Evolutionary conservation across 2,329 filamentous ascomycete species (phyloP), one percentile per base, ranked within the genome.

Genomic region (Tolypocladium ophioglossoides): DNA sequence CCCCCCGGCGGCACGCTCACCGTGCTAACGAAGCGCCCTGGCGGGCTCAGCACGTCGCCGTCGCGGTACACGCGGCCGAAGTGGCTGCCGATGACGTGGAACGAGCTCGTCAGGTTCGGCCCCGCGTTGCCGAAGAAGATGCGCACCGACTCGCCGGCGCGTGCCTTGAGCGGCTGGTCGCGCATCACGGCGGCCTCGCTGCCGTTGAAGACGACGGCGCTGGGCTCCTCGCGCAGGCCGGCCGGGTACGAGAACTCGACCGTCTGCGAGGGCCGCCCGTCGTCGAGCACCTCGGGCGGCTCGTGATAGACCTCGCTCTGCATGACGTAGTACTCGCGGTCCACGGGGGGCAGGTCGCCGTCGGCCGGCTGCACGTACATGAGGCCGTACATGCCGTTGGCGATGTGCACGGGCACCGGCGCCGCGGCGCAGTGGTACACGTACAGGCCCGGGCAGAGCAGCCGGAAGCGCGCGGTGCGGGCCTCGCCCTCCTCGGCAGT

Each of bases 231-330:
- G 50, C 64, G 64, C 40, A 68, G 58, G 3, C 60, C 66, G 27
- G 64, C 62, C 10, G 66, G 66, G 55, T 68, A 69, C 1, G 67
- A 69, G 51, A 68, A 69, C 39, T 69, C 67, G 8, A 70, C 68
- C 1, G 55, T 58, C 6, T 59, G 53, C 2, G 62, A 65, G 0
- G 56, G 60, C 9, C 63, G 64, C 0, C 68, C 67, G 52, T 69
- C 56, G 10, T 64, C 67, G n/a, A 59, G 59, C 1, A 59, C 53
- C 51, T 69, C 66, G 0, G 68, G 68, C 2, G 67, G 66, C 55
- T 70, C 68, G 44, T 69, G 66, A 55, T 69, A 70, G 53, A 68
- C 67, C 53, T 69, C 68, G 56, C 66, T 69, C 56, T 70, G 68
- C 63, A 70, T 65, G 20, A 70, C 67, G 57, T 66, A 70, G 57